A percentile compares a stretch with the other conserved stretches of the same genome.
Conservation (phyloP, 768 basidiomycete species). For the Stropharia rugosoannulata region DNA sequence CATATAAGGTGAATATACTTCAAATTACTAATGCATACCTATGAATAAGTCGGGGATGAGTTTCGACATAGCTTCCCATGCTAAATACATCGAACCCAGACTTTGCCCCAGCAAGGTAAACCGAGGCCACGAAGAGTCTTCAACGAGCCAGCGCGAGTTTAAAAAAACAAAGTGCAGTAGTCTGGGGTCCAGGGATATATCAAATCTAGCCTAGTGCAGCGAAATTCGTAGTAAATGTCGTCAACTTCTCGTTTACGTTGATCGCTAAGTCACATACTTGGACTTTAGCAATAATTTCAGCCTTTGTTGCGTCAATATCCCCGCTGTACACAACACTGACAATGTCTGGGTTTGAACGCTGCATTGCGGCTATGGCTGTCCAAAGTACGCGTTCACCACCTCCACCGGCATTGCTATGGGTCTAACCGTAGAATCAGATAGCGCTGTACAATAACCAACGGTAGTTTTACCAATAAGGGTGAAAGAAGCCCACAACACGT, state of each 20-base stretch:
- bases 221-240: background rate
- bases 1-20: constrained; percentile 3
- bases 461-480: constrained; percentile 85
- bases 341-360: constrained; percentile 61
- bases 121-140: constrained; percentile 81
- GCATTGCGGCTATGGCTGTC: constrained; percentile 81
- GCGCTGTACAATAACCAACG: constrained; percentile 2
- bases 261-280: constrained; percentile 47
- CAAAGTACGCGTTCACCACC: constrained; percentile 96
- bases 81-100: constrained; percentile 81
- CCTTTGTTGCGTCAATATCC: constrained; percentile 78
- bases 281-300: constrained; percentile 77
- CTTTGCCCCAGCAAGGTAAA: constrained; percentile 95
- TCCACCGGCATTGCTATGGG: constrained; percentile 84
- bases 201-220: constrained; percentile 66
- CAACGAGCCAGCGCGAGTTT: constrained; percentile 64
- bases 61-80: constrained; percentile 75
- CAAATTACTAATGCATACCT: constrained; percentile 44
- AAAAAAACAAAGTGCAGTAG: constrained; percentile 84
- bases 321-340: constrained; percentile 88
- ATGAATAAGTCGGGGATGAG: constrained; percentile 91
- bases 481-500: constrained; percentile 79
- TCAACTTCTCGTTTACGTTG: background rate
- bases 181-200: constrained; percentile 64
- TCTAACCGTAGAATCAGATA: constrained; percentile 39